A percentile compares a stretch with the other conserved stretches of the same genome.
Conservation (phyloP, 371 early-diverging fungal genomes). For the Mortierella sp. region DNA sequence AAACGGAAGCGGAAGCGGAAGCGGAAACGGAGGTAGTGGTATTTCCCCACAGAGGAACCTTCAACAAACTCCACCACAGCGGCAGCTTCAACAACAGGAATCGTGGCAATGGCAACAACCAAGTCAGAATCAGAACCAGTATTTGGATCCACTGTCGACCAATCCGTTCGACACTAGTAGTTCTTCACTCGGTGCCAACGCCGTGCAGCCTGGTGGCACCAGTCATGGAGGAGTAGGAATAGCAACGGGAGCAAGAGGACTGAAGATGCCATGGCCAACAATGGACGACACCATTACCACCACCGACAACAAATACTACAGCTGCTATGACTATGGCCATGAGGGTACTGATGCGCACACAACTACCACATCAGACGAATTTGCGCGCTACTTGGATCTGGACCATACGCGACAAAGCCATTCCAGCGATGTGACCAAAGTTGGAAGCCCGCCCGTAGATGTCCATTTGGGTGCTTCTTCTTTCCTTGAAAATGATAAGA, state of each 20-base stretch:
- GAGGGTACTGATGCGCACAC: neutral
- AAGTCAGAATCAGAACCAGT: neutral
- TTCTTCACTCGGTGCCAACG: neutral
- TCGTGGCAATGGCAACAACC: neutral
- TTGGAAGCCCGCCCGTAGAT: neutral
- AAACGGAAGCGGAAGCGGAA: neutral
- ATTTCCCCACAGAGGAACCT: neutral
- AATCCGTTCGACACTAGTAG: neutral
- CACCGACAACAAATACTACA: neutral
- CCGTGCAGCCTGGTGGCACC: neutral
- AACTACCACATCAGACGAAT: neutral
- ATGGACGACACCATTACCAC: neutral
- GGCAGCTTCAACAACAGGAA: neutral
- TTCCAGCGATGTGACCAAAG: slow-evolving; percentile 12
- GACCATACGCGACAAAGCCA: slow-evolving; percentile 10
- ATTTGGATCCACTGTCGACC: neutral
- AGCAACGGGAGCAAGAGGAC: neutral
- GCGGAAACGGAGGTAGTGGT: neutral
- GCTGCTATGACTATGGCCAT: neutral
- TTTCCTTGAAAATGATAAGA: neutral
- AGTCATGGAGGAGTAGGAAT: neutral
- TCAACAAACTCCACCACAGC: neutral
- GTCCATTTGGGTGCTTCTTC: neutral
- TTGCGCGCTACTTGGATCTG: neutral
- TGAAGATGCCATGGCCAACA: slow-evolving; percentile 1